Base-by-base conservation (phyloP, 2,329 filamentous ascomycete species). In the Xylariaceae sp. region DNA sequence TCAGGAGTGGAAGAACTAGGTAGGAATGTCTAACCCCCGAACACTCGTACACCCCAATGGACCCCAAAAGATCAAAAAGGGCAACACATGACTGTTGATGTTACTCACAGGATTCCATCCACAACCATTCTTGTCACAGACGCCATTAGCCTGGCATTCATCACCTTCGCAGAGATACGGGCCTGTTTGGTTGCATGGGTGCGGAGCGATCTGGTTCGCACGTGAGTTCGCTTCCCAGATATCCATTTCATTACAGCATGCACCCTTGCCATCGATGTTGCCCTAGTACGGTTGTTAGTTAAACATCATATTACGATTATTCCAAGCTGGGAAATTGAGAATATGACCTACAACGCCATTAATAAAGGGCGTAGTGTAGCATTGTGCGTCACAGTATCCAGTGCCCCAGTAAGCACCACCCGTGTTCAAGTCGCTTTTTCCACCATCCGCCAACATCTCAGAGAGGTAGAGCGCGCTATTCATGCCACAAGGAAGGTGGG, bases 401-500 rank as follows among this genome's bases (percentile, higher is more conserved):
- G 72, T 73, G 23, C 73, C 73, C 65, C 72, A 72, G n/a, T 67
- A 62, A 19, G 72, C 71, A 44, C 72, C 72, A 6, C 72, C 71
- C 7, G 68, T 56, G 63, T 75, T 75, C 59, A 70, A 73, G 59
- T 78, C 77, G 62, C 75, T 72, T 65, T 77, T 59, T 43, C 83
- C 84, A 65, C 84, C 84, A 59, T 85, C 81, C 3, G 76, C 74
- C 40, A 81, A 76, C 84, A 87, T 87, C 70, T 81, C 74, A 42
- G 81, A 78, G 51, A 86, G 81, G 74, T 86, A 86, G n/a, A 86
- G 71, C 23, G 83, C 83, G 54, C 83, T 83, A 71, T 87, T 86
- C 67, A 86, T 74, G 57, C 85, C 85, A 65, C 85, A 87, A 37
- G 81, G 80, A 7, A 88, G 77, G 62, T 80, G 79, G 47, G 83